phyloP scores from a whole-genome alignment of 1,284 basidiomycete species.

The Caloboletus firmus region DNA sequence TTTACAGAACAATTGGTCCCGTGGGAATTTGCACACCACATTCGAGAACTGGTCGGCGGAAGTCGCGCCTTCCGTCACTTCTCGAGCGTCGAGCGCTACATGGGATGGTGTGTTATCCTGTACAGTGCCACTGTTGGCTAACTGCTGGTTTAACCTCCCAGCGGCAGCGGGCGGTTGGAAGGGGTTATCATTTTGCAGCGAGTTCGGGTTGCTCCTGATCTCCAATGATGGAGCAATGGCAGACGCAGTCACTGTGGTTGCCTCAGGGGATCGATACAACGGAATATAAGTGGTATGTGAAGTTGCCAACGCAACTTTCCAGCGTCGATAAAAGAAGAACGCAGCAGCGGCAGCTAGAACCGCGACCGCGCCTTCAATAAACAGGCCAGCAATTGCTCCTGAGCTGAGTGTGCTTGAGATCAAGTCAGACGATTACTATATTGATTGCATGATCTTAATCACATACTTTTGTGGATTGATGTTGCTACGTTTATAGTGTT shows the following conservation, averaged over 20 bases:
- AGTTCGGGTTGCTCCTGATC: conserved; percentile 2
- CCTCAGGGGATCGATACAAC: conserved; percentile 2
- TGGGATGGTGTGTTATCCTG: neutral
- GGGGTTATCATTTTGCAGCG: neutral
- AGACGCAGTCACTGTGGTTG: conserved; percentile 3
- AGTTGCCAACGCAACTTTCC: conserved; percentile 12
- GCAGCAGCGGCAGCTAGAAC: conserved; percentile 19
- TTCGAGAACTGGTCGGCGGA: neutral
- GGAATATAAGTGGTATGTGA: conserved; percentile 3
- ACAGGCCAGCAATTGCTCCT: conserved; percentile 28
- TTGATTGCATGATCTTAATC: neutral
- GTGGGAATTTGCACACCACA: conserved; percentile 9
- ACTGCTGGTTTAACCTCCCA: conserved; percentile 2
- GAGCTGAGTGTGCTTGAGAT: conserved; percentile 19
- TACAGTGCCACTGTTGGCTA: neutral
- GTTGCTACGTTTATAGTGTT: neutral
- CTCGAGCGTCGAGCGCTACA: neutral
- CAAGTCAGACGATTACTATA: neutral
- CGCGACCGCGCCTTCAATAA: conserved; percentile 15
- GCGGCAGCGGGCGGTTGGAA: neutral
- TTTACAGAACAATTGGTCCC: neutral
- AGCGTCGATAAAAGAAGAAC: conserved; percentile 26
- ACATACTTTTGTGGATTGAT: conserved; percentile 12
- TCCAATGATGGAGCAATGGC: conserved; percentile 10
- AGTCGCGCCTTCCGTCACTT: neutral